A percentile compares a stretch with the other conserved stretches of the same genome.
Evolutionary conservation across 139 green algal species (phyloP).

Genomic region (Astrephomene gubernaculifera): DNA sequence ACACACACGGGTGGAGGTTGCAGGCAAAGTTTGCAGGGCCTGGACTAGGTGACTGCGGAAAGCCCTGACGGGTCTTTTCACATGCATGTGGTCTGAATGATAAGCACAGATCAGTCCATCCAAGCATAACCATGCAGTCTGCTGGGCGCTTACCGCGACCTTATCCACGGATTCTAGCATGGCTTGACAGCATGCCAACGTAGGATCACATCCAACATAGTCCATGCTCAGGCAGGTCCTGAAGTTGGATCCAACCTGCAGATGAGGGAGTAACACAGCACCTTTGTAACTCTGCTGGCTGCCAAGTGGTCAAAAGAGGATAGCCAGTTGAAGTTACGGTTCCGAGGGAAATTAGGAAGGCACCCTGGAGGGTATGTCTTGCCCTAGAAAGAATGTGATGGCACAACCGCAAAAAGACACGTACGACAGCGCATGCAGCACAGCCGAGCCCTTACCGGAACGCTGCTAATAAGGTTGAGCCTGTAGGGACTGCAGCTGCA

Average conservation of each 20-base stretch:
- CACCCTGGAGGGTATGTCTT: background rate
- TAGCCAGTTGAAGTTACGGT: background rate
- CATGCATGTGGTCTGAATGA: too few species aligned
- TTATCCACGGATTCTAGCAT: conserved; percentile 4
- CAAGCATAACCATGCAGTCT: background rate
- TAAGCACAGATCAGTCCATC: too few species aligned
- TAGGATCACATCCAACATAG: background rate
- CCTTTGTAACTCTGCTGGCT: background rate
- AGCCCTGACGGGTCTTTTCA: too few species aligned
- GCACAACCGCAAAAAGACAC: background rate
- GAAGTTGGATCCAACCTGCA: background rate
- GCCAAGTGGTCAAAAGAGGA: background rate
- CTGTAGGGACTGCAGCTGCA: conserved; percentile 19
- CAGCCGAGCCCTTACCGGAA: background rate
- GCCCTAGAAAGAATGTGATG: background rate
- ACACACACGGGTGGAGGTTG: too few species aligned
- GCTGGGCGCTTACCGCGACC: background rate
- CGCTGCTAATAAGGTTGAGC: background rate
- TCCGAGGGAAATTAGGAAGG: background rate
- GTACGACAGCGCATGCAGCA: background rate
- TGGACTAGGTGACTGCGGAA: too few species aligned
- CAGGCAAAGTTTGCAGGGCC: too few species aligned
- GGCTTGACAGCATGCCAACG: background rate
- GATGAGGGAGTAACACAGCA: background rate
- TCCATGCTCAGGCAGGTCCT: background rate